Evolutionary conservation across 805 yeast genomes (phyloP).

Genomic region (Vanderwaltozyma tropicalis): DNA sequence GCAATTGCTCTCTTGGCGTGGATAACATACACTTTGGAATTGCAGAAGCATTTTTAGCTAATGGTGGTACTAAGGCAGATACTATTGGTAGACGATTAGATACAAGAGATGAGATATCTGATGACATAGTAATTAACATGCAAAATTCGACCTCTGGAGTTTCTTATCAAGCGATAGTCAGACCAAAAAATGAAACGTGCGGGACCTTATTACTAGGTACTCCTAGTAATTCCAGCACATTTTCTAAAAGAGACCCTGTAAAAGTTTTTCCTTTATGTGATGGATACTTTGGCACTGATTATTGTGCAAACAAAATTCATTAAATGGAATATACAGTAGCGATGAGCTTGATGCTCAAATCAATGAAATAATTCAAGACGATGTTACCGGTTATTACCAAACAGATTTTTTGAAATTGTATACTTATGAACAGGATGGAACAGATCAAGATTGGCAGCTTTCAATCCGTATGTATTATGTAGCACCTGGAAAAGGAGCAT

Average conservation of each 20-base stretch:
- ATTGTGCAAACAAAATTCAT: conserved; percentile 1
- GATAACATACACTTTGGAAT: not conserved
- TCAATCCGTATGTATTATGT: not conserved
- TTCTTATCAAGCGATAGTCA: not conserved
- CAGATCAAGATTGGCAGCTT: not conserved
- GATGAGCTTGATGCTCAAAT: not conserved
- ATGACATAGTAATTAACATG: not conserved
- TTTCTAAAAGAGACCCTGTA: not conserved
- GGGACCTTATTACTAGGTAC: not conserved
- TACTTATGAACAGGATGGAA: not conserved
- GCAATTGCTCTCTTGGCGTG: not conserved
- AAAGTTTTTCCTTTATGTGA: not conserved
- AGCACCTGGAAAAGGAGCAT: not conserved
- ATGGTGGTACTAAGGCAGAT: not conserved
- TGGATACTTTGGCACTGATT: not conserved
- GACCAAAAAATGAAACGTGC: not conserved
- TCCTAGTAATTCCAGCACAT: not conserved
- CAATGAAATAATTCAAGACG: not conserved
- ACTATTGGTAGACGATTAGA: not conserved
- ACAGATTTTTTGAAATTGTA: not conserved
- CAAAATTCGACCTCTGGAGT: not conserved
- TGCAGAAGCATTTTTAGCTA: not conserved
- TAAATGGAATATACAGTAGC: not conserved
- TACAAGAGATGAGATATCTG: not conserved
- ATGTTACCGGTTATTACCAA: not conserved